phyloP scores from a whole-genome alignment of 1,284 basidiomycete species.

The Ustilago shanxiensis region DNA sequence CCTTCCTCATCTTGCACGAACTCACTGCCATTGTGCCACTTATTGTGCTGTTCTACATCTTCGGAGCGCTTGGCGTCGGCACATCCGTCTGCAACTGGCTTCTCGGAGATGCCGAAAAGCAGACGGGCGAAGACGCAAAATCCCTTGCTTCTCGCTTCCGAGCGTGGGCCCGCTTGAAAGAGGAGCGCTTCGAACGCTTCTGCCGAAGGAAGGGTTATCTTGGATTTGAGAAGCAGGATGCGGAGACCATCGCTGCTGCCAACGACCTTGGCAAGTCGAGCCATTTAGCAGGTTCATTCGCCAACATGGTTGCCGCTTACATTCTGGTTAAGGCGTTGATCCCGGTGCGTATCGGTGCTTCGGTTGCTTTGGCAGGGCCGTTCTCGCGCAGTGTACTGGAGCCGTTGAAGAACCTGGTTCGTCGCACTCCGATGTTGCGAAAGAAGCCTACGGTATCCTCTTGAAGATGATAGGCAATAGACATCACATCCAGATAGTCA shows the following conservation, averaged over 20 bases:
- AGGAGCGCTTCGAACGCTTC: conserved; percentile 77
- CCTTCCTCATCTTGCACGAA: conserved; percentile 88
- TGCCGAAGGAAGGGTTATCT: conserved; percentile 84
- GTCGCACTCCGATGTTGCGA: conserved; percentile 1
- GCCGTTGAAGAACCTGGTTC: conserved; percentile 71
- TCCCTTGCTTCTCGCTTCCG: conserved; percentile 20
- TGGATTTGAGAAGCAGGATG: conserved; percentile 78
- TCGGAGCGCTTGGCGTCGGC: conserved; percentile 80
- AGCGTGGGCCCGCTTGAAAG: conserved; percentile 36
- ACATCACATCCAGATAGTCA: neutral
- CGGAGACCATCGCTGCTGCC: conserved; percentile 30
- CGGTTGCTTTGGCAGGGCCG: conserved; percentile 80
- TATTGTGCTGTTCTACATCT: conserved; percentile 80
- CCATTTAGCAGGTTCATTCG: conserved; percentile 73
- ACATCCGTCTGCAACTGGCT: conserved; percentile 75
- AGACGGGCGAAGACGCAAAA: conserved; percentile 9
- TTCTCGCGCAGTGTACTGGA: conserved; percentile 79
- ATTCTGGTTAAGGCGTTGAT: conserved; percentile 84
- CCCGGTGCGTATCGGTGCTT: conserved; percentile 81
- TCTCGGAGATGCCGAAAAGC: conserved; percentile 20
- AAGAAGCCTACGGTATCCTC: neutral
- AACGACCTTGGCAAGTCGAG: conserved; percentile 59
- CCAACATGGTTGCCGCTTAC: conserved; percentile 79
- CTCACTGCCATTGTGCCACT: conserved; percentile 85
- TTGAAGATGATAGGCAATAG: neutral